Percentiles rank a stretch among this genome's conserved stretches.
phyloP scores from a whole-genome alignment of 2,329 filamentous ascomycete species.

The Calonectria henricotiae region DNA sequence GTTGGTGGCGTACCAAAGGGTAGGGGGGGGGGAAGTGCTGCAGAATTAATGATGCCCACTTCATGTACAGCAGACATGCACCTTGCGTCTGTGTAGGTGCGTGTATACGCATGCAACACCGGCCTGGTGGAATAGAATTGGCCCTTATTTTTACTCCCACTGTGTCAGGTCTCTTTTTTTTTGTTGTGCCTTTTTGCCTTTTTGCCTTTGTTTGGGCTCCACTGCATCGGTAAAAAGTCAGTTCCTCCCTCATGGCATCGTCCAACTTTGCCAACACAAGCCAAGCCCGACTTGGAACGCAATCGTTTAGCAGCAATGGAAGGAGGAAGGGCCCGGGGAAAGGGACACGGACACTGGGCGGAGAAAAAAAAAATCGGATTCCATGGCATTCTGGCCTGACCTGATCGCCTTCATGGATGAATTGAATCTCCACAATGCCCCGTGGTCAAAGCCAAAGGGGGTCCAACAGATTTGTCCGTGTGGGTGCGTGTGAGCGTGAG shows the following conservation, averaged over 20 bases:
- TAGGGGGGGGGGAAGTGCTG: background rate
- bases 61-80: constrained; percentile 29
- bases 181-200: background rate
- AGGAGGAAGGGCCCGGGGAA: background rate
- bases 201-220: constrained; percentile 9
- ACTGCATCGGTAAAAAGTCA: constrained; percentile 21
- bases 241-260: constrained; percentile 23
- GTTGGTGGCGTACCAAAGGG: background rate
- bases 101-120: background rate
- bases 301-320: background rate
- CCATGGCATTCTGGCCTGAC: constrained; percentile 9
- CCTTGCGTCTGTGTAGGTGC: background rate
- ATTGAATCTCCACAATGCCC: constrained; percentile 14
- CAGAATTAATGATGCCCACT: constrained; percentile 16
- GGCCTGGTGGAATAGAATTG: background rate
- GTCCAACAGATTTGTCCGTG: background rate
- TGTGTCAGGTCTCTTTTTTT: background rate
- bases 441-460: constrained; percentile 22
- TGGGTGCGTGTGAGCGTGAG: background rate
- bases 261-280: constrained; percentile 13
- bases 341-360: constrained; percentile 11
- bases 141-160: constrained; percentile 9
- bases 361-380: constrained; percentile 17
- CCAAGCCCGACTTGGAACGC: constrained; percentile 11
- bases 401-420: constrained; percentile 24